Conservation (phyloP, 2,329 filamentous ascomycete genomes). For the Ophiostoma quercus region DNA sequence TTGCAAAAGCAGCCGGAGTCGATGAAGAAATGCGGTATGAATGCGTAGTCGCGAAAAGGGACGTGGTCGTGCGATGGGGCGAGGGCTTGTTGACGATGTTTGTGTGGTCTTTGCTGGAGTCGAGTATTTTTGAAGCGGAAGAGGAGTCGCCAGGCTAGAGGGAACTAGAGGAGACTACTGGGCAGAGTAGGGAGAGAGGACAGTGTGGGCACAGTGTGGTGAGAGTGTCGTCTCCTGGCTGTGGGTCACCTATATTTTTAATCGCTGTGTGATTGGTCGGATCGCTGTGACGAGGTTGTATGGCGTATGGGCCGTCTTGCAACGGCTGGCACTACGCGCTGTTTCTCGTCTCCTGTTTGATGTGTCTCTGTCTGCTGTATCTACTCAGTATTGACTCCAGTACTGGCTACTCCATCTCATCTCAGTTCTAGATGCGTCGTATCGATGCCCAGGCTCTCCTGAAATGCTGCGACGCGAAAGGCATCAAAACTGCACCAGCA, state of each 20-base stretch:
- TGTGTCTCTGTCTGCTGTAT: background rate
- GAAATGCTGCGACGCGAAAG: too few species aligned
- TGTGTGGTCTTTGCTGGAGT: slow-evolving; percentile 6
- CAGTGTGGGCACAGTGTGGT: background rate
- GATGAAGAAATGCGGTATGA: slow-evolving; percentile 19
- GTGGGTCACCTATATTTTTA: background rate
- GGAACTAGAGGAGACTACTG: background rate
- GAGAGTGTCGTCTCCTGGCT: too few species aligned
- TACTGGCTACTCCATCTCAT: too few species aligned
- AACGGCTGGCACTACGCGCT: slow-evolving; percentile 11
- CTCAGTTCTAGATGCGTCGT: too few species aligned
- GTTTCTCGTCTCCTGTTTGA: slow-evolving; percentile 7
- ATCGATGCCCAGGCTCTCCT: too few species aligned
- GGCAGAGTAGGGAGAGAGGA: background rate
- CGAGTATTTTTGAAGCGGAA: slow-evolving; percentile 12
- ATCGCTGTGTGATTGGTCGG: background rate
- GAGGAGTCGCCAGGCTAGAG: slow-evolving; percentile 7
- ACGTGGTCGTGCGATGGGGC: slow-evolving; percentile 8
- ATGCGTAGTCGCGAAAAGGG: slow-evolving; percentile 17
- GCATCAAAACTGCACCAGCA: too few species aligned
- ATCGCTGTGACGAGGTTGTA: background rate
- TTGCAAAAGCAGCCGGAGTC: slow-evolving; percentile 13
- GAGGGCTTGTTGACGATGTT: slow-evolving; percentile 13
- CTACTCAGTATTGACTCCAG: too few species aligned
- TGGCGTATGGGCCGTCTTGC: background rate